These are phyloP conservation scores for Suillus fuscotomentosus DNA, from an alignment of 768 basidiomycete genomes.

Conservation along the genomic window DNA sequence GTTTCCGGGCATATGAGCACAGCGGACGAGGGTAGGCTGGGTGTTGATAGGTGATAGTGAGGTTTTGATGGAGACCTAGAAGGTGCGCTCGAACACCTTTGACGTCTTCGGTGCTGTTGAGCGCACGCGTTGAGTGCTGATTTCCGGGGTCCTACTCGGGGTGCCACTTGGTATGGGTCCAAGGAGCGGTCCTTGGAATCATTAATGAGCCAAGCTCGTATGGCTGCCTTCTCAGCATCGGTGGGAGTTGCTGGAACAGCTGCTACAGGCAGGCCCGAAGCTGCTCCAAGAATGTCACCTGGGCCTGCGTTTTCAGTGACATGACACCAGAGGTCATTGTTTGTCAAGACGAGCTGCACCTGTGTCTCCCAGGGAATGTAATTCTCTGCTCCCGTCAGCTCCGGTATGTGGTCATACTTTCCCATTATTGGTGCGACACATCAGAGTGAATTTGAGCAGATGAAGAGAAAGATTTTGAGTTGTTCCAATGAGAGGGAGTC, in stretches of 20 bases:
- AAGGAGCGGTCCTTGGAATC: background rate
- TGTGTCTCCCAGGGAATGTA: no score
- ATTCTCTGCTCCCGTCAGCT: no score
- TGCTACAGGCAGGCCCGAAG: background rate
- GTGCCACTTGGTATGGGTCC: slow-evolving; percentile 6
- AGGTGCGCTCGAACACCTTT: no score
- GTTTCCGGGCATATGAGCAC: no score
- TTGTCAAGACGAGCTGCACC: background rate
- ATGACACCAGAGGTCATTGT: slow-evolving; percentile 5
- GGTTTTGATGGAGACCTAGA: no score
- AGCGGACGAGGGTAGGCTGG: rapidly evolving
- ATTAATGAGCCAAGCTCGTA: no score
- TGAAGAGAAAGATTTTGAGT: background rate
- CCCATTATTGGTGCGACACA: background rate
- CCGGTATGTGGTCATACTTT: background rate
- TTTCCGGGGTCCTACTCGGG: background rate
- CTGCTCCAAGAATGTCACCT: background rate
- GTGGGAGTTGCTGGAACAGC: no score
- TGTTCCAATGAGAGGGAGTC: background rate
- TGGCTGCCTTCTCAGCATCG: no score
- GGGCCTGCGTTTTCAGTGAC: background rate
- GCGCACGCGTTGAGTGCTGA: no score
- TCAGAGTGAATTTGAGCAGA: background rate
- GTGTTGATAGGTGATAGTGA: no score
- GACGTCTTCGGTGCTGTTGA: no score